Conservation (phyloP, 257 asterid genomes). For the Nicotiana benthamiana region DNA sequence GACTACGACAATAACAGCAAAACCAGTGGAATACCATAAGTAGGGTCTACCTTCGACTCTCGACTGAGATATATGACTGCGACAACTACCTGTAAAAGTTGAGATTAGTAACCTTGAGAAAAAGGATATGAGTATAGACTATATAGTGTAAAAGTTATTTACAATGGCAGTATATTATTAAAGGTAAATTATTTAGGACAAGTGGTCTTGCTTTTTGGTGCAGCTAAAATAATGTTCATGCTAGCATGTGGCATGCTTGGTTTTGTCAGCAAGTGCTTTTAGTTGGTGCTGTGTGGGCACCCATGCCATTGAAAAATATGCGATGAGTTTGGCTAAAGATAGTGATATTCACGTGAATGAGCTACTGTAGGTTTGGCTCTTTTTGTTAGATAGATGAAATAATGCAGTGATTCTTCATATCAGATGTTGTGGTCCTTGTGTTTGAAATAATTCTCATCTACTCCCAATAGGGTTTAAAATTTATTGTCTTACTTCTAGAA, state of each 20-base stretch:
- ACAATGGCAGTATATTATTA: no score
- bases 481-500: not conserved
- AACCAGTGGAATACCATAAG: no score
- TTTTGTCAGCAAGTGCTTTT: constrained; percentile 6
- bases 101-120: not conserved
- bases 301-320: not conserved
- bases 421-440: not conserved
- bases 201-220: not conserved
- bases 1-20: not conserved
- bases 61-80: no score
- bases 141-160: no score
- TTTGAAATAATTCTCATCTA: not conserved
- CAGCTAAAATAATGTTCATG: not conserved
- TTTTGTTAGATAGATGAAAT: not conserved
- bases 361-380: not conserved
- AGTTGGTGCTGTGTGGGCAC: constrained; percentile 1
- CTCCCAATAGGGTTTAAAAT: not conserved
- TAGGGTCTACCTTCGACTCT: no score
- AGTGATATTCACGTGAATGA: not conserved
- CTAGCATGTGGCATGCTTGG: constrained; percentile 9
- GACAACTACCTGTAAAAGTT: no score
- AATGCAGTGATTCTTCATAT: not conserved
- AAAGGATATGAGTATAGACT: no score
- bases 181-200: not conserved
- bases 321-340: not conserved